Evolutionary conservation across 2,329 filamentous ascomycete species (phyloP), one percentile per base, ranked within the genome.

Genomic region (Alternaria conjuncta): DNA sequence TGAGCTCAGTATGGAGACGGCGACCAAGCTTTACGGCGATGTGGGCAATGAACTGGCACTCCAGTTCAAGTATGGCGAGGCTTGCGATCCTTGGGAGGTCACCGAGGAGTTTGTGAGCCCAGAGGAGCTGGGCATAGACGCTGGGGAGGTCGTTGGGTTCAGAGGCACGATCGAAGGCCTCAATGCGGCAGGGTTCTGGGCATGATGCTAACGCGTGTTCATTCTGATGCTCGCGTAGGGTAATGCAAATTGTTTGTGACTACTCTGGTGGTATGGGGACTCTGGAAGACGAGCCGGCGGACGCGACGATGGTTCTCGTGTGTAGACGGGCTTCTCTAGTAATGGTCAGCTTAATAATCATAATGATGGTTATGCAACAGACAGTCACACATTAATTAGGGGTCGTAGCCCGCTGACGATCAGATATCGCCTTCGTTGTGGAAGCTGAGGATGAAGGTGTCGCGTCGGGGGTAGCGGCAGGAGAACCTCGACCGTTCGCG

Each of bases 1-100:
- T 6, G 65, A 75, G 44, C 66, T 69, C 18, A 67, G 71, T 57
- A 25, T 56, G 11, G 59, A 61, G n/a, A 49, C 45, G 2, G 59
- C 36, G 1, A 64, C 66, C 9, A 62, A 68, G 49, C 57, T 76
- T 3, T 73, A 67, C 63, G 74, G 75, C 8, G 23, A 61, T 0
- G 57, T 65, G 20, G 74, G 73, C 1, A 67, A 66, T 13, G 75
- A 77, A 51, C n/a, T 76, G 8, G 70, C 61, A 6, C 18, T 67
- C 25, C 75, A 75, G 56, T 68, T 75, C 50, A 72, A 72, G 60
- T 76, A 70, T 57, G 74, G 74, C 8, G 73, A 77, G 56, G 55
- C 64, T 25, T 72, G 71, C 30, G 65, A 72, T 50, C 72, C 72
- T 6, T 75, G 74, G 74, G 66, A 69, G 47, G 70, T 65, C 43